Conservation (phyloP, 257 asterid genomes). For the Lavandula angustifolia region DNA sequence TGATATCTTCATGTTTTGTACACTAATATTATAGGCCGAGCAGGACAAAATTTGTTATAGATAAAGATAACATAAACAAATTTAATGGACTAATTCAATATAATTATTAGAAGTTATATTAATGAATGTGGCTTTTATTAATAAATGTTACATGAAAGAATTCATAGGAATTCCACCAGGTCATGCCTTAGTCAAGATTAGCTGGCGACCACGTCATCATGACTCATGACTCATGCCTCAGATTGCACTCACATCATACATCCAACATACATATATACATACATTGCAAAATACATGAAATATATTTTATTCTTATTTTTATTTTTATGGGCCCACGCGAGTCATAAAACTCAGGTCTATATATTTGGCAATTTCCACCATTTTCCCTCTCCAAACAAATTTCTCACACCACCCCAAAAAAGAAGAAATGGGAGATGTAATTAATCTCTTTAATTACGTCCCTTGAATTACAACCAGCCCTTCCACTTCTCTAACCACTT, state of each 20-base stretch:
- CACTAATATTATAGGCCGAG: no score
- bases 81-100: no score
- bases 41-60: no score
- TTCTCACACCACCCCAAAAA: background rate
- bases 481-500: background rate
- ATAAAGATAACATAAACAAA: no score
- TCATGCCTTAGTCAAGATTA: slow-evolving; percentile 36
- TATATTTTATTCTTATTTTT: background rate
- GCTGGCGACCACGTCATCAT: slow-evolving; percentile 32
- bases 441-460: slow-evolving; percentile 13
- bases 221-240: slow-evolving; percentile 12
- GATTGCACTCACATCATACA: slow-evolving; percentile 27
- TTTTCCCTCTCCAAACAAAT: slow-evolving; percentile 54
- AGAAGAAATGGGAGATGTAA: slow-evolving; percentile 71
- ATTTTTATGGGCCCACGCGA: slow-evolving; percentile 33
- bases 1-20: no score
- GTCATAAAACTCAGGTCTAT: slow-evolving; percentile 38
- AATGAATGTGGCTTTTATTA: no score
- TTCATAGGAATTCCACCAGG: background rate
- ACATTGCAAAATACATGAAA: background rate
- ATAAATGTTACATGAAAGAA: no score
- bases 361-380: slow-evolving; percentile 57
- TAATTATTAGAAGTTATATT: no score
- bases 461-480: background rate
- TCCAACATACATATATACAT: slow-evolving; percentile 13